Base-by-base conservation (phyloP, 2,329 filamentous ascomycete species). In the Alternaria rosae region DNA sequence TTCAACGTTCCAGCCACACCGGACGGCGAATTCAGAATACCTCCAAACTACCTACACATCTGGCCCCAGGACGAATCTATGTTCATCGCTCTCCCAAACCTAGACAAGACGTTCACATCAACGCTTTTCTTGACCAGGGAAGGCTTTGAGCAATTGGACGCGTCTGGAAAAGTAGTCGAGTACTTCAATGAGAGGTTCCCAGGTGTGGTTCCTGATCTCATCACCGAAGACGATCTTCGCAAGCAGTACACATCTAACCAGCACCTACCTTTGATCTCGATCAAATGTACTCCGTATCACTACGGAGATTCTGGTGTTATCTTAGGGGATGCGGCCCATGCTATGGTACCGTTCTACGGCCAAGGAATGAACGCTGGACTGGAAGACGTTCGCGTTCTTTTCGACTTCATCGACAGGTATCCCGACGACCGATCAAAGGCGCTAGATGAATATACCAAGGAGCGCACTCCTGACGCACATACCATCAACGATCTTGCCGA, bases 281-380 rank as follows among this genome's bases (percentile, higher is more conserved):
- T 99, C 76, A 98, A 97, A 80, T 97, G 94, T 82, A 87, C 87
- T 17, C 95, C 95, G 0, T 92, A 98, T 80, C 93, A 97, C 82
- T 93, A 88, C 81, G 84, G 82, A 52, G 88, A 88, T 23, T 91
- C 89, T 0, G 93, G 87, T 30, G 93, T 97, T 62, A 92, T 99
- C 51, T 78, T 99, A 35, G 95, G 95, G 61, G 95, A 99, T 76
- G 93, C 95, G 8, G 94, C 95, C 0, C 95, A 99, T 78, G 95
- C 96, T 59, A 97, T 99, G 90, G 93, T 99, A 0, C 95, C 95
- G 0, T 99, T 99, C 80, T 99, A 98, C 78, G 95, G 95, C 0
- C 95, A 99, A 79, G 95, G 95, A 38, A 96, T 99, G 89, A 99
- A 99, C 75, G 92, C 95, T 0, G 95, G 95, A 0, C 87, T 99